These are phyloP conservation scores for Fusarium sp. DNA, from an alignment of 2,329 filamentous ascomycete genomes.

Conservation along the genomic window DNA sequence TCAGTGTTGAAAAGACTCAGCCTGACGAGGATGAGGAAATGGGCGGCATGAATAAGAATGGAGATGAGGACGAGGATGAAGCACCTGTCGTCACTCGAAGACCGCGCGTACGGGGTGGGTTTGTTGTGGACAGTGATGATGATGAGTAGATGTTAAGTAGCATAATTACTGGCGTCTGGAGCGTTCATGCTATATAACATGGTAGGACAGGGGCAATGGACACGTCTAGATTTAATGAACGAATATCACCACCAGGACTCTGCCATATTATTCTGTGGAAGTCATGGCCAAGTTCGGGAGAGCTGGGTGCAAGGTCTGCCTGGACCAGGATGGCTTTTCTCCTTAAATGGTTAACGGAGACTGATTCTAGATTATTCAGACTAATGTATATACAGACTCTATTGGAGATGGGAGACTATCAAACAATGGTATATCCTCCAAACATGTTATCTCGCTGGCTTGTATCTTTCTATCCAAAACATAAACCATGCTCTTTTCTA, in stretches of 20 bases:
- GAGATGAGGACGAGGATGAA: slow-evolving; percentile 46
- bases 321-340: background rate
- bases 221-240: slow-evolving; percentile 12
- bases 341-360: background rate
- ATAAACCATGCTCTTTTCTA: background rate
- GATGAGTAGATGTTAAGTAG: slow-evolving; percentile 51
- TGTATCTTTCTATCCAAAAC: background rate
- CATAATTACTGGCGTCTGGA: slow-evolving; percentile 24
- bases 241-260: slow-evolving; percentile 1
- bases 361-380: background rate
- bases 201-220: background rate
- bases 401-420: background rate
- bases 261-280: background rate
- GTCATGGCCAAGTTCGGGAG: background rate
- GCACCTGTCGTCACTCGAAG: slow-evolving; percentile 48
- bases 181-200: background rate
- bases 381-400: background rate
- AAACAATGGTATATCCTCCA: slow-evolving; percentile 21
- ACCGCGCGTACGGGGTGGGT: slow-evolving; percentile 61
- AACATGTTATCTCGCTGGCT: background rate
- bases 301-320: background rate
- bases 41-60: slow-evolving; percentile 41
- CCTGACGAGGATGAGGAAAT: slow-evolving; percentile 31
- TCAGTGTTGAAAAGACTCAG: slow-evolving; percentile 38
- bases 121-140: slow-evolving; percentile 69